These are phyloP conservation scores for Cephaloascus fragrans DNA, from an alignment of 805 yeast species.

Conservation along the genomic window DNA sequence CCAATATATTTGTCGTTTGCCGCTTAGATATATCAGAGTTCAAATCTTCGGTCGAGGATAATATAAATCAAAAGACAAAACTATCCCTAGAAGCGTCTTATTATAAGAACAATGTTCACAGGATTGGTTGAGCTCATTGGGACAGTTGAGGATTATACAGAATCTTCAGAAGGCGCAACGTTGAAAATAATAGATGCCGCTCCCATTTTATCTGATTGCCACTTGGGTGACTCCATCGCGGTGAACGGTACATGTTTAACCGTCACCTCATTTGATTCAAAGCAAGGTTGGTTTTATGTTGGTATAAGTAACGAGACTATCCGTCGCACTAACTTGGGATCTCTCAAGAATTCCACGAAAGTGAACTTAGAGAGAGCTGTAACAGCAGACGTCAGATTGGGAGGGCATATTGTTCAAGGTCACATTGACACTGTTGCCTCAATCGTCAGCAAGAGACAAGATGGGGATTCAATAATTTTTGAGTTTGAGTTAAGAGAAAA, in stretches of 20 bases:
- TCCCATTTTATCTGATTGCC: slow-evolving; percentile 65
- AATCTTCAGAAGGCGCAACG: slow-evolving; percentile 54
- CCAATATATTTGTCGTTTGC: no score
- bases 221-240: slow-evolving; percentile 89
- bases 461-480: slow-evolving; percentile 69
- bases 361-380: slow-evolving; percentile 94
- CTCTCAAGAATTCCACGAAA: slow-evolving; percentile 41
- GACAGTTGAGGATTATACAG: slow-evolving; percentile 43
- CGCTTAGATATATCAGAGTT: no score
- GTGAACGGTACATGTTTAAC: slow-evolving; percentile 89
- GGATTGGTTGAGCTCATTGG: slow-evolving; percentile 89
- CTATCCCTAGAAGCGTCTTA: no score
- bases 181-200: slow-evolving; percentile 54
- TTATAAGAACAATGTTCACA: slow-evolving; percentile 59
- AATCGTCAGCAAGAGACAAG: slow-evolving; percentile 43
- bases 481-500: slow-evolving; percentile 64
- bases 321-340: slow-evolving; percentile 67
- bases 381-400: slow-evolving; percentile 72
- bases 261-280: slow-evolving; percentile 64
- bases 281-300: slow-evolving; percentile 55
- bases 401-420: slow-evolving; percentile 98
- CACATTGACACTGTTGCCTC: slow-evolving; percentile 87
- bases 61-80: no score
- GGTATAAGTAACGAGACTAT: slow-evolving; percentile 93
- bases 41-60: no score